Conservation (phyloP, 225 moss, liverwort and hornwort genomes). For the Polytrichum commune region DNA sequence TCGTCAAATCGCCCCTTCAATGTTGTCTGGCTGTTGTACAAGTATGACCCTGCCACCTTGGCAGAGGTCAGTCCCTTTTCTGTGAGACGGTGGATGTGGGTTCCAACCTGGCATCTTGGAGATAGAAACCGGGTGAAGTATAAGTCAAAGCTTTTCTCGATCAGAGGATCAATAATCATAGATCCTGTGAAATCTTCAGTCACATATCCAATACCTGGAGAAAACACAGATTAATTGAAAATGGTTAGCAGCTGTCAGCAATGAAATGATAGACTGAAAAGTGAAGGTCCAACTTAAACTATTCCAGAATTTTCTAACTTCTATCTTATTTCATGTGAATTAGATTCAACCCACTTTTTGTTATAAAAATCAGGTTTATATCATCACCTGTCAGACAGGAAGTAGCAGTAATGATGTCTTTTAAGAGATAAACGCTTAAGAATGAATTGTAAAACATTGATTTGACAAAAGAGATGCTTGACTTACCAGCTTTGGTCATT, state of each 20-base stretch:
- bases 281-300: too few relatives aligned
- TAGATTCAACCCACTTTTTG: too few relatives aligned
- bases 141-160: constrained; percentile 68
- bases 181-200: constrained; percentile 61
- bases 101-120: constrained; percentile 53
- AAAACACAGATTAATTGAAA: not conserved
- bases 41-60: constrained; percentile 58
- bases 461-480: not conserved
- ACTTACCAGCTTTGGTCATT: constrained; percentile 45
- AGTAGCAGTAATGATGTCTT: too few relatives aligned
- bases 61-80: constrained; percentile 75
- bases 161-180: constrained; percentile 65
- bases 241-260: too few relatives aligned
- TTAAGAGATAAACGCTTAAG: not conserved
- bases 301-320: too few relatives aligned
- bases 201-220: constrained; percentile 64
- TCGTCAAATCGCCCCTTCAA: constrained; percentile 69
- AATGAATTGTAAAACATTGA: too few relatives aligned
- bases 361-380: too few relatives aligned
- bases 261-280: too few relatives aligned
- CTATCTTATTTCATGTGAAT: too few relatives aligned
- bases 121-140: constrained; percentile 63
- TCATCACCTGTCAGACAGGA: too few relatives aligned
- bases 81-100: constrained; percentile 56
- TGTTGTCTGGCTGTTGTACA: constrained; percentile 57